Base-by-base conservation (phyloP, 306 rosid species). In the Gastrolobium bilobum region DNA sequence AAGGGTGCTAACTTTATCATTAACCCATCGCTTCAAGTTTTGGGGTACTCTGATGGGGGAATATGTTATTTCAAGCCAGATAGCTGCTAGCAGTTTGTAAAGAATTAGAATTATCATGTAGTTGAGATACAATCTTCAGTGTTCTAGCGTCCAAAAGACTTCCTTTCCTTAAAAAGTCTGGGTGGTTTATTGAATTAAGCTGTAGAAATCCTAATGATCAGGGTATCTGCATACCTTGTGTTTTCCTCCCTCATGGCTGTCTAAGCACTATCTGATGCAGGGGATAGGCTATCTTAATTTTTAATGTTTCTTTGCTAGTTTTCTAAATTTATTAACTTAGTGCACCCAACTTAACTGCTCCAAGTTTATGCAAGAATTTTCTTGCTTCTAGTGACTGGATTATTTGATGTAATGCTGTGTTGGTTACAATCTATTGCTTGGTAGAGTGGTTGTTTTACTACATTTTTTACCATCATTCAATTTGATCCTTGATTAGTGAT, bases 321-420 rank as follows among this genome's bases (percentile, higher is more conserved):
- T 20, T 20, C 26, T 20, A 7, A 5, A 26, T 26, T 57, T 9
- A 29, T 26, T 31, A 57, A 29, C n/a, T 3, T n/a, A 29, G 62
- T 58, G 64, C 2, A 10, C 64, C 56, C 29, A 13, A 51, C 40
- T 9, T 10, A 58, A 10, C 15, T 58, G 35, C 11, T n/a, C 30
- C 7, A 20, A 20, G 11, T 51, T 51, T 14, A 59, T 59, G 65
- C 65, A 59, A 59, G 42, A 59, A 31, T 4, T 10, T 60, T 34
- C 35, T 39, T 60, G 71, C 34, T 65, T 65, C 35, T 15, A 4
- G 13, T 7, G 7, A 7, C 34, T 50, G 11, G 57, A 68, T 44
- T 68, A 44, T 68, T 46, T 46, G 20, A 46, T 68, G 20, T 3
- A 39, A 5, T 64, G n/a, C 9, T 39, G 48, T 39, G 70, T 64